Conservation (phyloP, 1,284 basidiomycete species). For the Marasmius oreades region DNA sequence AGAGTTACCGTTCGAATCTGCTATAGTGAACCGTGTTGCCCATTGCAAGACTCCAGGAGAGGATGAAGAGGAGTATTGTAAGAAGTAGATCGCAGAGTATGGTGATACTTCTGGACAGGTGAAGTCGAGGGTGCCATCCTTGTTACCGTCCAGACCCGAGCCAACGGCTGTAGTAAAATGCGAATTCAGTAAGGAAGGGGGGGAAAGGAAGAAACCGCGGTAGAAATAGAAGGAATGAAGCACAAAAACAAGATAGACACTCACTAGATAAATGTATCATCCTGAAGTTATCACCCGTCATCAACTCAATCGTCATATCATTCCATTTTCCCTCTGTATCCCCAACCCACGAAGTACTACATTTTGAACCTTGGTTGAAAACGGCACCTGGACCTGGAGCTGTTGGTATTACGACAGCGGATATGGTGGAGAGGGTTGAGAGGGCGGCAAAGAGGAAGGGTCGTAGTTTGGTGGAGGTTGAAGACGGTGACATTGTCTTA, state of each 20-base stretch:
- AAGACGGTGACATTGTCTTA: no score
- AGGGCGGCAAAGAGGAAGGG: background rate
- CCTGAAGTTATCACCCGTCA: background rate
- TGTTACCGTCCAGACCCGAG: no score
- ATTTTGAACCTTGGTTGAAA: background rate
- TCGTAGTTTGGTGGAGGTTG: no score
- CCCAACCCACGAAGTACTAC: background rate
- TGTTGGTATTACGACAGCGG: background rate
- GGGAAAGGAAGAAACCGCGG: no score
- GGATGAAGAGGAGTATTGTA: constrained; percentile 60
- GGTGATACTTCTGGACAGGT: constrained; percentile 49
- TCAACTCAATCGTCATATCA: background rate
- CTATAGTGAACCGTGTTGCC: constrained; percentile 83
- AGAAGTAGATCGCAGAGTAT: constrained; percentile 76
- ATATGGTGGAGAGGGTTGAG: background rate
- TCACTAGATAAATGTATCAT: no score
- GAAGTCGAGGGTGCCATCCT: no score
- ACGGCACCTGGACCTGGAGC: background rate
- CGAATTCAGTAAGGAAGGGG: no score
- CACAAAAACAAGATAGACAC: no score
- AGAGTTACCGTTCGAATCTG: constrained; percentile 40
- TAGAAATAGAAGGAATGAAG: no score
- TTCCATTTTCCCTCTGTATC: background rate
- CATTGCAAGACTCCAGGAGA: constrained; percentile 49
- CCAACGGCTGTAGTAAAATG: no score